Conservation (phyloP, 495 filamentous ascomycete species). For the Penicillium soppii region DNA sequence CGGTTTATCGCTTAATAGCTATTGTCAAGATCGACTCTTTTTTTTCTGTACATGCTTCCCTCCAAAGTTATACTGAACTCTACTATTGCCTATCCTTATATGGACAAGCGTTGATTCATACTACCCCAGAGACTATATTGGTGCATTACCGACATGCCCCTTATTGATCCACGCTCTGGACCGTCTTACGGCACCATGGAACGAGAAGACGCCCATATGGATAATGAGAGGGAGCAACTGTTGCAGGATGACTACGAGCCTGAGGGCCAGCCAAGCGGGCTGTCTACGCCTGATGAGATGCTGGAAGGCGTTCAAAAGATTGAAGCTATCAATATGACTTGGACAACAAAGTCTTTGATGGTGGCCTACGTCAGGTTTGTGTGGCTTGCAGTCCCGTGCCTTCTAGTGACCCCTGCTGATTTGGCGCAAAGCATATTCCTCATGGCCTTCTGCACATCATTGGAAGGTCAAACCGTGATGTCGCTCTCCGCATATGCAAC, state of each 20-base stretch:
- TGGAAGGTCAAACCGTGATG: slow-evolving; percentile 55
- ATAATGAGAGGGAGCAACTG: slow-evolving; percentile 37
- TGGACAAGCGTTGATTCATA: slow-evolving; percentile 19
- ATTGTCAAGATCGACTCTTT: slow-evolving; percentile 7
- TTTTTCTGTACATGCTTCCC: background rate
- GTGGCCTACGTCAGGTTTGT: slow-evolving; percentile 56
- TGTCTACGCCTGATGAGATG: slow-evolving; percentile 32
- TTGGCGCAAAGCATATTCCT: slow-evolving; percentile 49
- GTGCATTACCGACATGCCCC: slow-evolving; percentile 33
- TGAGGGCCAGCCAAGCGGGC: slow-evolving; percentile 24
- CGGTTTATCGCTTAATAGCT: background rate
- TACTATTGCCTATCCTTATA: slow-evolving; percentile 9
- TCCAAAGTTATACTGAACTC: background rate
- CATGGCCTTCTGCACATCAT: slow-evolving; percentile 55
- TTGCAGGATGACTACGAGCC: slow-evolving; percentile 31
- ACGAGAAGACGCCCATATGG: slow-evolving; percentile 20
- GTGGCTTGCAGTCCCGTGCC: slow-evolving; percentile 12
- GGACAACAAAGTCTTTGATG: slow-evolving; percentile 51
- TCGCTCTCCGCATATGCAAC: slow-evolving; percentile 58
- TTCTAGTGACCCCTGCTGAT: slow-evolving; percentile 18
- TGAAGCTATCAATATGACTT: slow-evolving; percentile 56
- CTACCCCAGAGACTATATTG: slow-evolving; percentile 1
- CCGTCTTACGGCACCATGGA: slow-evolving; percentile 44
- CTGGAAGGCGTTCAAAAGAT: slow-evolving; percentile 57
- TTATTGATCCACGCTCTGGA: slow-evolving; percentile 33